Base-by-base conservation (phyloP, 2,329 filamentous ascomycete genomes). In the Ceratocystiopsis sp. region DNA sequence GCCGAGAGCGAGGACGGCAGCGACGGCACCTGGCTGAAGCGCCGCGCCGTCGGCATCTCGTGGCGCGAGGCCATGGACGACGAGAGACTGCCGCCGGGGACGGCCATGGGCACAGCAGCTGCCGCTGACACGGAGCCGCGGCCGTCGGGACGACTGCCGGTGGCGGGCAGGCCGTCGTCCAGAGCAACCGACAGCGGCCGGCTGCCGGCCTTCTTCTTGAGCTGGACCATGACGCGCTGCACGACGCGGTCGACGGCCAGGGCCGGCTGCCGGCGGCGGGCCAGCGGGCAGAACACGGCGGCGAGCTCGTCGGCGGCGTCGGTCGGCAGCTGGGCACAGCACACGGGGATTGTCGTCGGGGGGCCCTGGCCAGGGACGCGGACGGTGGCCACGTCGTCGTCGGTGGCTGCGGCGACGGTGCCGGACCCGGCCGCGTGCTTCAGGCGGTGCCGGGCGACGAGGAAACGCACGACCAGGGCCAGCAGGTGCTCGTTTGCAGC, bases 261-360 rank as follows among this genome's bases (percentile, higher is more conserved):
- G 3, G 58, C 52, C 15, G 54, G 53, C 19, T 64, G 60, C 10
- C 53, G 56, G 41, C 56, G 59, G 48, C 69, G 61, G 6, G 63
- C 57, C 3, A 73, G 53, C 3, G 65, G 60, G 50, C 71, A 75
- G 47, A 75, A 75, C 9, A 59, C 61, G 40, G 56, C 58, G 17
- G 65, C 60, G 12, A 75, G 55, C 47, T 68, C 66, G 18, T 64
- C 56, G 3, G 62, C 62, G 11, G 66, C 61, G 46, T 75, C 68
- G 8, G 61, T 48, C 16, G 58, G 51, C 17, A 75, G 58, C 40
- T 66, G 63, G 4, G 62, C 55, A 47, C 72, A 75, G 52, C 72
- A 76, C 4, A 63, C 56, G 2, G 60, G 52, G 25, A 60, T 45
- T 4, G 53, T 41, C 2, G 45, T 45, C n/a, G 35, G 33, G 25